phyloP scores from a whole-genome alignment of 2,329 filamentous ascomycete genomes.

The Ophiostoma novo-ulmi region DNA sequence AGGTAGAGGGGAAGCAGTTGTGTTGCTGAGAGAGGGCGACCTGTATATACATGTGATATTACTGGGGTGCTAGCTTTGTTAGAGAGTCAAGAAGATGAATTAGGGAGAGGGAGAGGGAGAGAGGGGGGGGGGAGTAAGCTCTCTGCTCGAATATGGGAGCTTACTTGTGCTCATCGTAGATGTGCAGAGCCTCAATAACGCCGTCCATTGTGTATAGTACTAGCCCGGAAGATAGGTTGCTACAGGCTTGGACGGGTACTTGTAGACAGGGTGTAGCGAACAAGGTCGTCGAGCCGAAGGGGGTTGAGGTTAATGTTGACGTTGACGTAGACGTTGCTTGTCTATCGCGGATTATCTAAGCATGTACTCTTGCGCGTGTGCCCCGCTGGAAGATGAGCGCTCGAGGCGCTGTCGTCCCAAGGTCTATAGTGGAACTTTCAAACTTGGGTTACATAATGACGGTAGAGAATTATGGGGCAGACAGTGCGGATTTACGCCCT shows the following conservation, averaged over 20 bases:
- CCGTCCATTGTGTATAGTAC: constrained; percentile 59
- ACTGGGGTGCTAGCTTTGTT: constrained; percentile 61
- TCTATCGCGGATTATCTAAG: constrained; percentile 4
- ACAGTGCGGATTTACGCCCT: background rate
- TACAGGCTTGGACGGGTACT: background rate
- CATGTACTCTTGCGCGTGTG: constrained; percentile 5
- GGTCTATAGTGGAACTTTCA: background rate
- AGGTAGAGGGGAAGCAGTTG: constrained; percentile 83
- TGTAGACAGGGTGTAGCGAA: background rate
- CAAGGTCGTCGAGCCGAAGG: background rate
- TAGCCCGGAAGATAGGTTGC: background rate
- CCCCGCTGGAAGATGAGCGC: background rate
- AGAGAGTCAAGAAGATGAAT: background rate
- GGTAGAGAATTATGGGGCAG: background rate
- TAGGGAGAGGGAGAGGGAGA: background rate
- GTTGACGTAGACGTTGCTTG: background rate
- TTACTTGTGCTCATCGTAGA: constrained; percentile 93
- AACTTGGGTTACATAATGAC: constrained; percentile 1
- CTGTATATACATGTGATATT: constrained; percentile 83
- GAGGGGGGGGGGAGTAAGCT: background rate
- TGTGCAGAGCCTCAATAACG: constrained; percentile 90
- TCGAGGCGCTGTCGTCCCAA: background rate
- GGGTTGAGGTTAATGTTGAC: constrained; percentile 3
- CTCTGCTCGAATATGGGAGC: constrained; percentile 28
- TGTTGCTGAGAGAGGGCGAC: constrained; percentile 69